Evolutionary conservation across 192 early-diverging fungal species (phyloP).

Genomic region (Coemansia sp.): DNA sequence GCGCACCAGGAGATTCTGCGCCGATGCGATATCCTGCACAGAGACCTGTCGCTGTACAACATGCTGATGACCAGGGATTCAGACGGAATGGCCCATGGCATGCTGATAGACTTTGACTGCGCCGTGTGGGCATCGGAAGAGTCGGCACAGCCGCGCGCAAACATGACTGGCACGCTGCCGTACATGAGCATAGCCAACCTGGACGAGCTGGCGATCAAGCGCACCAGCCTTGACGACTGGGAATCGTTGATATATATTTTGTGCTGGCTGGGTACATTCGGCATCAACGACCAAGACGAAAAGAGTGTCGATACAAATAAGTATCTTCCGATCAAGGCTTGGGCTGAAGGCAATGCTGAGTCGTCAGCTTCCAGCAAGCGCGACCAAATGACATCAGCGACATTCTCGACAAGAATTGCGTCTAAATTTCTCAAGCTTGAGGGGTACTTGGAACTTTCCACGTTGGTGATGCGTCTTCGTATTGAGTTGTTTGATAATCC

Average conservation of each 20-base stretch:
- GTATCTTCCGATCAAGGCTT: no score
- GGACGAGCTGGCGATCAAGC: not conserved
- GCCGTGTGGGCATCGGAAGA: not conserved
- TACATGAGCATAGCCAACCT: conserved; percentile 34
- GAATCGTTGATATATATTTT: conserved; percentile 21
- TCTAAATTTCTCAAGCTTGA: no score
- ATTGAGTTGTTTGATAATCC: no score
- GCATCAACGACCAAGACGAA: conserved; percentile 2
- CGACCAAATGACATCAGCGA: no score
- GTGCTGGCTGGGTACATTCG: conserved; percentile 22
- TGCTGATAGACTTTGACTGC: conserved; percentile 31
- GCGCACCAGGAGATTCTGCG: conserved; percentile 1
- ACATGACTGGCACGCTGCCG: conserved; percentile 16
- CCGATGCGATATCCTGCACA: not conserved
- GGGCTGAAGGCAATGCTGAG: no score
- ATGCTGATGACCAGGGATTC: conserved; percentile 14
- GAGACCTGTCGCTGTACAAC: conserved; percentile 8
- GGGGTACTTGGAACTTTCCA: no score
- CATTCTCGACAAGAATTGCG: no score
- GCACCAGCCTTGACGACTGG: conserved; percentile 21
- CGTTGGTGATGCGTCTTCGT: no score
- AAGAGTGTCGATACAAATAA: no score
- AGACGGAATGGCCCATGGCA: not conserved
- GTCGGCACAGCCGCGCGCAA: not conserved
- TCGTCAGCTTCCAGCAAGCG: no score